Base-by-base conservation (phyloP, 2,329 filamentous ascomycete genomes). In the Capronia coronata region DNA sequence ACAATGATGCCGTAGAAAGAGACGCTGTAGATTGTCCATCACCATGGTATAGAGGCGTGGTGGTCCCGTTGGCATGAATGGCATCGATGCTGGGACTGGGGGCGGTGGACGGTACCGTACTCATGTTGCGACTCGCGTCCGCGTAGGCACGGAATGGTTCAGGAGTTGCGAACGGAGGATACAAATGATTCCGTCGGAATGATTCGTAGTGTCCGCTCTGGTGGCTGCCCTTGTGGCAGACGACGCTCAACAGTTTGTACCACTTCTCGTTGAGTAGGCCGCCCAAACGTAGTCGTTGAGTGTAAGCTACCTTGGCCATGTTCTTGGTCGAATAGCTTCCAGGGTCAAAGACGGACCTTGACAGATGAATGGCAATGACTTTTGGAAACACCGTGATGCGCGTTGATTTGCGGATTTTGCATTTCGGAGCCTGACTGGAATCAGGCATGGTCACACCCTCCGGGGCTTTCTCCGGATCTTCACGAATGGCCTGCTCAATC, bases 141-240 rank as follows among this genome's bases (percentile, higher is more conserved):
- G 82, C 83, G 30, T 86, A 86, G 4, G 78, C 77, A 52, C 86
- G 84, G 67, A 94, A 91, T 0, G 82, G 82, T 59, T 86, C 83
- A 0, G 86, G 82, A 6, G 91, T 96, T 1, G 87, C 86, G 64
- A 83, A 97, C 0, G 90, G 90, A 2, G 84, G 72, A 43, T 83
- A 80, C 7, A 87, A 70, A 51, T 87, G 84, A 67, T 97, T 93
- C 30, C 93, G 80, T 27, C 93, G 79, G 67, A 97, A 97, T 1
- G 89, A 91, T 67, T 98, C 93, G 70, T 98, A 98, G 65, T 98
- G 93, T 1, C 93, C 93, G 61, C 89, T 95, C 63, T 95, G 84
- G 65, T 98, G 93, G 55, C 87, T 94, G 30, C 93, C 93, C 63
- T 94, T 94, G 65, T 98, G 93, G 18, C 87, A 94, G 29, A 98